Conservation (phyloP, 139 green algal species). For the Dunaliella primolecta region DNA sequence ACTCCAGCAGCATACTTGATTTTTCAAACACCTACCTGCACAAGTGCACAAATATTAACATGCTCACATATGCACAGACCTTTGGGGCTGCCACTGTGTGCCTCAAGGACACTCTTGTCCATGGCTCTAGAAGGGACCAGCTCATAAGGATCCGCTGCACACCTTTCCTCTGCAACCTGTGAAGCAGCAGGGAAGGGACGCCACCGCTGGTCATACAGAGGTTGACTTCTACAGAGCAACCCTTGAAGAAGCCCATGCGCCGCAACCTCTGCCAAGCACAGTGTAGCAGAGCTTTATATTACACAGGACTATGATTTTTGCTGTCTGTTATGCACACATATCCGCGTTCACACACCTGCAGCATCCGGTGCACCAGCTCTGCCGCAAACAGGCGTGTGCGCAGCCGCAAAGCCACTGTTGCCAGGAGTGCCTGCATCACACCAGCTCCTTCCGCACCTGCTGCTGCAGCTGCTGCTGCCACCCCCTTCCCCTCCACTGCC, state of each 20-base stretch:
- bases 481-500: not conserved
- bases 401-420: constrained; percentile 51
- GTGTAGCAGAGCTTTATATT: no score
- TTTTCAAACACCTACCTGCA: no score
- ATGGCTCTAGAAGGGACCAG: not conserved
- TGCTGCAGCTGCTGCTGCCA: constrained; percentile 5
- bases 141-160: not conserved
- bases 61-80: no score
- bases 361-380: constrained; percentile 43
- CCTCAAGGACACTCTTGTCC: not conserved
- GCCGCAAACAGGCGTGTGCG: constrained; percentile 79
- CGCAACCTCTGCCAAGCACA: no score
- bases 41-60: no score
- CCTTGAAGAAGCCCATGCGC: no score
- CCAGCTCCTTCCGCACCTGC: constrained; percentile 7
- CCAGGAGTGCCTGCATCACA: constrained; percentile 3
- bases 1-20: no score
- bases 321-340: no score
- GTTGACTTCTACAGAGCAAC: no score
- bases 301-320: not conserved
- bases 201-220: no score
- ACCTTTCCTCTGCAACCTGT: not conserved
- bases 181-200: no score
- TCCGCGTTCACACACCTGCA: not conserved
- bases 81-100: no score